Base-by-base conservation (phyloP, 768 basidiomycete species). In the Cubamyces lactineus region DNA sequence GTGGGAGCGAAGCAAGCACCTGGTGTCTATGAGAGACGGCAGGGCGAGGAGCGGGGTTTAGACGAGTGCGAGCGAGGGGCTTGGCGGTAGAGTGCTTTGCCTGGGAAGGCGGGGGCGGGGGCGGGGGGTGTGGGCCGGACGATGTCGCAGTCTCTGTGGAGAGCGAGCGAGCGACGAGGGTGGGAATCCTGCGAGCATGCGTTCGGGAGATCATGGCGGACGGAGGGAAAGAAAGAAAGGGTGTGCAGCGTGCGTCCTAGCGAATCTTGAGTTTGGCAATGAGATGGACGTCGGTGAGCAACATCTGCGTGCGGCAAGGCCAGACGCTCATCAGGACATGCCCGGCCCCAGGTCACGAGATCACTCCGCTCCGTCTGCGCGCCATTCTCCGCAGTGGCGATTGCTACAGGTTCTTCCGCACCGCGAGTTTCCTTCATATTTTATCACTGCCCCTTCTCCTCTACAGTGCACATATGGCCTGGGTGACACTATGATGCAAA, bases 1-100 rank as follows among this genome's bases (percentile, higher is more conserved):
- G 77, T 0, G 91, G 91, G 11, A 93, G 82, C 28, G 76, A 74
- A 1, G 86, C 83, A 0, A 88, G 75, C 9, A 67, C 71, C 42
- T 72, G 76, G 15, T 67, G 72, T 39, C 71, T 66, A 30, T 63
- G 69, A 13, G 63, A 55, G 23, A 61, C 52, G 0, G 64, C 66
- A 1, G 78, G 76, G 2, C 82, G 77, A 0, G 82, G 81, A 2
- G 77, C 74, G 4, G 80, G 81, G 58, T 78, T 70, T 42, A 83
- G 72, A 26, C 75, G 78, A 39, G 78, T 71, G n/a, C 70, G 64
- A 19, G 68, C 66, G 34, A 73, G 71, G 34, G 76, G 65, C 45
- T 75, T 69, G 43, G 64, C 34, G 9, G 68, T 62, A 30, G 76
- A 73, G 51, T 68, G 46, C 50, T 73, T 70, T 4, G 72, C 70